Conservation (phyloP, 306 rosid genomes). For the Oemleria cerasiformis region DNA sequence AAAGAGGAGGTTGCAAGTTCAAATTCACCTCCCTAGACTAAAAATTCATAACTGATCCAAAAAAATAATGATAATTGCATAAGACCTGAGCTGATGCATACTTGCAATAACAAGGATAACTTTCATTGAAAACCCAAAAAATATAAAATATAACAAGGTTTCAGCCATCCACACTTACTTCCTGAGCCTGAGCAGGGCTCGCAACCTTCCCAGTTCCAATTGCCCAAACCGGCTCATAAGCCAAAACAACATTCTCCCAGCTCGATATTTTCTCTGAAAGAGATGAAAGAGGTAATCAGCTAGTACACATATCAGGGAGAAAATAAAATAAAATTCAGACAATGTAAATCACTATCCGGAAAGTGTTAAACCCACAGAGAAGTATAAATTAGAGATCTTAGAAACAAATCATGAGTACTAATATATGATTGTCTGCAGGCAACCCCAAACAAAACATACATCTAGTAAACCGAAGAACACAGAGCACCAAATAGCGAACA, state of each 20-base stretch:
- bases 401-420: not conserved
- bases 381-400: not conserved
- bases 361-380: not conserved
- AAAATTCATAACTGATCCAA: too few relatives aligned
- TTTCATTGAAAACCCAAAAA: not conserved
- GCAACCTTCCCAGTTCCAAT: conserved; percentile 64
- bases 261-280: conserved; percentile 37
- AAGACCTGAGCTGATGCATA: not conserved
- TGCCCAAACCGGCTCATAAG: conserved; percentile 52
- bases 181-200: conserved; percentile 79
- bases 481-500: not conserved
- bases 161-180: conserved; percentile 42
- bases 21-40: too few relatives aligned
- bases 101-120: not conserved
- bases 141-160: not conserved
- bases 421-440: not conserved
- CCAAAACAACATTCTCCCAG: conserved; percentile 39
- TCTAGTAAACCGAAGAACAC: not conserved
- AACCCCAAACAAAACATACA: not conserved
- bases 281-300: not conserved
- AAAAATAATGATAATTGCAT: too few relatives aligned
- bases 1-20: too few relatives aligned
- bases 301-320: not conserved
- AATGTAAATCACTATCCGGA: not conserved
- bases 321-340: not conserved